Evolutionary conservation across 345 rosid species (phyloP).

Genomic region (Geranium rotundifolium): DNA sequence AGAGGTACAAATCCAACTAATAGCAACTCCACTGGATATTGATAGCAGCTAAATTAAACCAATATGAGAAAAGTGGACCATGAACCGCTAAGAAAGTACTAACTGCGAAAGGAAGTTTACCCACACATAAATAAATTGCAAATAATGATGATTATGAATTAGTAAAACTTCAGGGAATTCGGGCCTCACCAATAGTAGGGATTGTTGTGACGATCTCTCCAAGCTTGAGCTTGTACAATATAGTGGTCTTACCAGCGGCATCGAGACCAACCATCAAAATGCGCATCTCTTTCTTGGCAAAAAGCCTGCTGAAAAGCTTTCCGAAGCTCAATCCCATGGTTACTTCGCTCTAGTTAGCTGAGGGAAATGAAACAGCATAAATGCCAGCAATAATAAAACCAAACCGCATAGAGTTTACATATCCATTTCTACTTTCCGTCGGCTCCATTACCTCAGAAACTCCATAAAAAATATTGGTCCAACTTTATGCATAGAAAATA

Average conservation of each 20-base stretch:
- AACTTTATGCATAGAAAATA: neutral
- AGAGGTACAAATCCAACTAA: too few relatives aligned
- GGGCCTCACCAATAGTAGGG: slow-evolving; percentile 60
- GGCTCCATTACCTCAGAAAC: neutral
- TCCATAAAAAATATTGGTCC: too few relatives aligned
- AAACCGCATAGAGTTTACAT: neutral
- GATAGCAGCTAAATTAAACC: too few relatives aligned
- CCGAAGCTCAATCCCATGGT: slow-evolving; percentile 51
- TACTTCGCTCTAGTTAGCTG: slow-evolving; percentile 8
- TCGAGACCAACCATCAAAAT: slow-evolving; percentile 88
- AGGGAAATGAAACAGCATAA: neutral
- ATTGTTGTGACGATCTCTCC: slow-evolving; percentile 80
- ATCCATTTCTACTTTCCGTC: neutral
- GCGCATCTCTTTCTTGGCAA: slow-evolving; percentile 73
- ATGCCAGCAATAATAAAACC: neutral
- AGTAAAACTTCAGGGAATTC: neutral
- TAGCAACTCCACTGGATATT: too few relatives aligned
- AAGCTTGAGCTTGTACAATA: slow-evolving; percentile 70
- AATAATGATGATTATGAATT: neutral
- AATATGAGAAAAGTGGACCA: too few relatives aligned
- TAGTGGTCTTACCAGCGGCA: slow-evolving; percentile 83
- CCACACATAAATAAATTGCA: too few relatives aligned
- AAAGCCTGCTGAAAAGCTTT: slow-evolving; percentile 61
- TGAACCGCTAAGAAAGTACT: too few relatives aligned
- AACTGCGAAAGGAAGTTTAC: too few relatives aligned